These are phyloP conservation scores for Suhomyces chickasaworum DNA, from an alignment of 1,139 yeast species.

Conservation along the genomic window DNA sequence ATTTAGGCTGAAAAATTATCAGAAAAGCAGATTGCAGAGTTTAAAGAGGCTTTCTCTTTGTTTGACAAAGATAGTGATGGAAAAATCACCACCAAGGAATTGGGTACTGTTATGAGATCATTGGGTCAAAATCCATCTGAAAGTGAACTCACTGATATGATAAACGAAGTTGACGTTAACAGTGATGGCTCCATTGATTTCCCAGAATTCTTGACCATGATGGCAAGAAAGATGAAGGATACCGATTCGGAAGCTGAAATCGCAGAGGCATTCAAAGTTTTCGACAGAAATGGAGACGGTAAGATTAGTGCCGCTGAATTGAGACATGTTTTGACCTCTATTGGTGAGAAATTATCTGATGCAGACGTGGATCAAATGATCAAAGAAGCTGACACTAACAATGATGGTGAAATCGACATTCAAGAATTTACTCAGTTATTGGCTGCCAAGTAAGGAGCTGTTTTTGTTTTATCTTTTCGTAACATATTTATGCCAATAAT, in stretches of 20 bases:
- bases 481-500: background rate
- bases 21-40: conserved; percentile 94
- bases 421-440: conserved; percentile 88
- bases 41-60: conserved; percentile 95
- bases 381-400: conserved; percentile 92
- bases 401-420: conserved; percentile 94
- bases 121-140: conserved; percentile 97
- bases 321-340: conserved; percentile 73
- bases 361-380: conserved; percentile 97
- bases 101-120: conserved; percentile 98
- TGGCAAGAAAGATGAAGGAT: conserved; percentile 95
- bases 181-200: conserved; percentile 95
- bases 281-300: conserved; percentile 93
- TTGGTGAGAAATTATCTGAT: conserved; percentile 73
- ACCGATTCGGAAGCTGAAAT: conserved; percentile 97
- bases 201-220: conserved; percentile 79
- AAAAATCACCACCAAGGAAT: conserved; percentile 88
- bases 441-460: conserved; percentile 41
- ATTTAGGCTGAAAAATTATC: conserved; percentile 79
- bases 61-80: conserved; percentile 98
- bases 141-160: conserved; percentile 92
- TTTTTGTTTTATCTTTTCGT: background rate
- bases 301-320: conserved; percentile 94
- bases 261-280: conserved; percentile 95
- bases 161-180: conserved; percentile 94